Conservation (phyloP, 768 basidiomycete species). For the Trametes cinnabarina region DNA sequence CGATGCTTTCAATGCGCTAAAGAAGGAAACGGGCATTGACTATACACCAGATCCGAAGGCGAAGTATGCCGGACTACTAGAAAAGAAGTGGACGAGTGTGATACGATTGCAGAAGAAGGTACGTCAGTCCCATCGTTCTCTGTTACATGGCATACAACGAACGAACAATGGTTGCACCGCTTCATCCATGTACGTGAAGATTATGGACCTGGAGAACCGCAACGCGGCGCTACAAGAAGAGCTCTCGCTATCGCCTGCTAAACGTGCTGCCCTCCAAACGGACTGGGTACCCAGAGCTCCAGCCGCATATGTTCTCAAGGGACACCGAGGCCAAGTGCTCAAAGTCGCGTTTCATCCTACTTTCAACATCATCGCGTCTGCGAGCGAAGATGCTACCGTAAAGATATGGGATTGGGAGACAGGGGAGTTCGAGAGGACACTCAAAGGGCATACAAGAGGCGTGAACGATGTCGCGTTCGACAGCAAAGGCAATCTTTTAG, state of each 20-base stretch:
- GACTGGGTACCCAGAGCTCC: constrained; percentile 91
- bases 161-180: too few relatives aligned
- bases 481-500: constrained; percentile 48
- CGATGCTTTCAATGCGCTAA: constrained; percentile 59
- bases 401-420: constrained; percentile 67
- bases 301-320: constrained; percentile 67
- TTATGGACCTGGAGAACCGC: constrained; percentile 91
- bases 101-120: constrained; percentile 96
- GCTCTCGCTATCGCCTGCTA: constrained; percentile 47
- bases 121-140: not conserved
- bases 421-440: constrained; percentile 56
- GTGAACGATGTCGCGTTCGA: constrained; percentile 60
- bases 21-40: constrained; percentile 52
- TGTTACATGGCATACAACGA: not conserved
- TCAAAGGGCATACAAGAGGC: constrained; percentile 58
- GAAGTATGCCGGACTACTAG: constrained; percentile 81
- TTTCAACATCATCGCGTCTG: constrained; percentile 50
- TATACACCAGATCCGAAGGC: constrained; percentile 84
- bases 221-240: constrained; percentile 79
- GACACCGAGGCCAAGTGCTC: constrained; percentile 37
- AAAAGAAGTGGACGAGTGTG: constrained; percentile 98
- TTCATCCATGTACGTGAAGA: constrained; percentile 44
- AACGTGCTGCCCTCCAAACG: constrained; percentile 58
- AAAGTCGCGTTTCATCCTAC: constrained; percentile 56
- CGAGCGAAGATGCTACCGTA: constrained; percentile 53